Conservation (phyloP, 352 stramenopile species). For the Thalassiosira hispida region DNA sequence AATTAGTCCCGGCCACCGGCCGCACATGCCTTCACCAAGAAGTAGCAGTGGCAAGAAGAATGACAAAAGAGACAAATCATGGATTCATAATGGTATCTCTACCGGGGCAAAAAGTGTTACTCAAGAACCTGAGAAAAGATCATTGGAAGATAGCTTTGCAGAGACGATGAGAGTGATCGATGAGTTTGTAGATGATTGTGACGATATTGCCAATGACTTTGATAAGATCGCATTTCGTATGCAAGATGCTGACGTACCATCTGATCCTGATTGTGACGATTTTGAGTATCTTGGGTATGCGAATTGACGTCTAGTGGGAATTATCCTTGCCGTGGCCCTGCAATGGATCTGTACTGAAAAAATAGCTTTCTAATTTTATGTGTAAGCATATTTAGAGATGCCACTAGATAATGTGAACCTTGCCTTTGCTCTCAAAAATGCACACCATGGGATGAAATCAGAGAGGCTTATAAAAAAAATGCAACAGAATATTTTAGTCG, state of each 20-base stretch:
- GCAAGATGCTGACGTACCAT: conserved; percentile 18
- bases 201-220: conserved; percentile 50
- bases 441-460: no score
- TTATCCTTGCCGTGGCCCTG: no score
- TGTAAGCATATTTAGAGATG: no score
- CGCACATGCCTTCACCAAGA: background rate
- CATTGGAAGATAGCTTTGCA: conserved; percentile 52
- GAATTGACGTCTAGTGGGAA: no score
- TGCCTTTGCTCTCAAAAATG: no score
- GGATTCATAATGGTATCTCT: background rate
- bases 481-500: no score
- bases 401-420: no score
- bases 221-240: conserved; percentile 52
- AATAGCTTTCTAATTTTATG: no score
- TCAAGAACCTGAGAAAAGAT: conserved; percentile 5
- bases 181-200: conserved; percentile 45
- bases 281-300: background rate
- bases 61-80: background rate
- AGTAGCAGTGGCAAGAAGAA: background rate
- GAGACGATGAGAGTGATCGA: conserved; percentile 49
- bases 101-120: background rate
- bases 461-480: no score
- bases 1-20: background rate
- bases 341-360: no score
- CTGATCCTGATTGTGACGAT: conserved; percentile 21